Percentiles rank a stretch among this genome's conserved stretches.
Evolutionary conservation across 495 filamentous ascomycete species (phyloP).

Genomic region (Pseudoneurospora amorphoporcata): DNA sequence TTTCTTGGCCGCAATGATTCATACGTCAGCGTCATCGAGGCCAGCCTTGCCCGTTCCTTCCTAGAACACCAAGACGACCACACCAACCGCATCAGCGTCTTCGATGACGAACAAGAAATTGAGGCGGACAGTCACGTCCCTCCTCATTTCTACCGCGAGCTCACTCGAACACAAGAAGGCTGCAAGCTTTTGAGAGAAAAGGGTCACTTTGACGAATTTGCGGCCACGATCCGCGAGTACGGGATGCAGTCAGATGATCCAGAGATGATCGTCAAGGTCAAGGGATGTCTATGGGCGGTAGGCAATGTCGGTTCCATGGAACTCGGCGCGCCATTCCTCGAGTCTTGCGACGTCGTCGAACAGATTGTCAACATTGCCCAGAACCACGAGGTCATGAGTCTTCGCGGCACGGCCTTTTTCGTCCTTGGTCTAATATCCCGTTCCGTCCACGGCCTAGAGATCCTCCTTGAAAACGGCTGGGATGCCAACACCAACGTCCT

Average conservation of each 20-base stretch:
- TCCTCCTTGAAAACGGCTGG: slow-evolving; percentile 79
- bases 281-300: slow-evolving; percentile 94
- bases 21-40: slow-evolving; percentile 91
- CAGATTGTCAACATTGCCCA: slow-evolving; percentile 81
- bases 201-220: slow-evolving; percentile 92
- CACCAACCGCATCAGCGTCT: slow-evolving; percentile 40
- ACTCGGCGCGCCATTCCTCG: slow-evolving; percentile 85
- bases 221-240: slow-evolving; percentile 73
- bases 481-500: slow-evolving; percentile 77
- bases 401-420: slow-evolving; percentile 93
- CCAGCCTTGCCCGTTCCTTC: slow-evolving; percentile 83
- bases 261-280: slow-evolving; percentile 86
- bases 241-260: slow-evolving; percentile 72
- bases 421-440: slow-evolving; percentile 87
- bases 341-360: slow-evolving; percentile 74
- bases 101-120: slow-evolving; percentile 42
- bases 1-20: slow-evolving; percentile 90
- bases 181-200: slow-evolving; percentile 84
- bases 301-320: slow-evolving; percentile 99
- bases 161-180: slow-evolving; percentile 85
- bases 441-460: slow-evolving; percentile 84
- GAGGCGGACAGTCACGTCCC: slow-evolving; percentile 56
- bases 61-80: slow-evolving; percentile 51
- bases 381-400: slow-evolving; percentile 72
- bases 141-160: slow-evolving; percentile 93